phyloP scores from a whole-genome alignment of 1,284 basidiomycete genomes.

The Puccinia hordei region DNA sequence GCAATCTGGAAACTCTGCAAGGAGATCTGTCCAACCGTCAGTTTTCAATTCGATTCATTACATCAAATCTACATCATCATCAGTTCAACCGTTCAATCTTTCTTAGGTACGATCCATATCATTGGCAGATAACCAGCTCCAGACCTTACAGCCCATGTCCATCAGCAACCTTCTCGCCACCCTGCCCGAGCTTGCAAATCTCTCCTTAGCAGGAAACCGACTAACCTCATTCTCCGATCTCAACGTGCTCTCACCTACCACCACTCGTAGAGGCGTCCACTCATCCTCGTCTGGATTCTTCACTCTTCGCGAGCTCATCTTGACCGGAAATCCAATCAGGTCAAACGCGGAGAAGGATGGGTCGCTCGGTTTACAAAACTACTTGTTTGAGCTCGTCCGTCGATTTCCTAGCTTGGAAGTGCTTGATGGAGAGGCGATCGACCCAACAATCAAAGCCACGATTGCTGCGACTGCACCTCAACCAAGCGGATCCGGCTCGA shows the following conservation, averaged over 20 bases:
- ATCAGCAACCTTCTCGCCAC: conserved; percentile 22
- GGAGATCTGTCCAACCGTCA: conserved; percentile 68
- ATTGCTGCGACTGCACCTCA: background rate
- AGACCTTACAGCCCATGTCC: conserved; percentile 41
- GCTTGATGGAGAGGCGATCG: conserved; percentile 42
- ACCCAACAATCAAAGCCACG: conserved; percentile 28
- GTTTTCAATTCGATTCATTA: conserved; percentile 63
- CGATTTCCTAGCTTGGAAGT: conserved; percentile 41
- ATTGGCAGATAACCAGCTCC: conserved; percentile 37
- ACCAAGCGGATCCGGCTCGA: background rate
- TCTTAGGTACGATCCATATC: conserved; percentile 39
- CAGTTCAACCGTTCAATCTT: conserved; percentile 60
- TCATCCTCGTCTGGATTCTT: conserved; percentile 58
- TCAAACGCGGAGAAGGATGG: conserved; percentile 67
- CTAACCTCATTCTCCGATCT: conserved; percentile 35
- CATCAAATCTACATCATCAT: too few relatives aligned
- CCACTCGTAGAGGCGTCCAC: background rate
- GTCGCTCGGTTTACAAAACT: conserved; percentile 65
- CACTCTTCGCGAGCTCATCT: conserved; percentile 72
- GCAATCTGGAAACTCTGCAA: conserved; percentile 83
- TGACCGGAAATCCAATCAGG: conserved; percentile 77
- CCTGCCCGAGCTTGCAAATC: conserved; percentile 65
- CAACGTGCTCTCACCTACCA: conserved; percentile 41
- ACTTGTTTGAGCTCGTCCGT: conserved; percentile 11
- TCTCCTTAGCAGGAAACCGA: conserved; percentile 42